Evolutionary conservation across 768 basidiomycete genomes (phyloP).

Genomic region (Punctularia strigosozonata): DNA sequence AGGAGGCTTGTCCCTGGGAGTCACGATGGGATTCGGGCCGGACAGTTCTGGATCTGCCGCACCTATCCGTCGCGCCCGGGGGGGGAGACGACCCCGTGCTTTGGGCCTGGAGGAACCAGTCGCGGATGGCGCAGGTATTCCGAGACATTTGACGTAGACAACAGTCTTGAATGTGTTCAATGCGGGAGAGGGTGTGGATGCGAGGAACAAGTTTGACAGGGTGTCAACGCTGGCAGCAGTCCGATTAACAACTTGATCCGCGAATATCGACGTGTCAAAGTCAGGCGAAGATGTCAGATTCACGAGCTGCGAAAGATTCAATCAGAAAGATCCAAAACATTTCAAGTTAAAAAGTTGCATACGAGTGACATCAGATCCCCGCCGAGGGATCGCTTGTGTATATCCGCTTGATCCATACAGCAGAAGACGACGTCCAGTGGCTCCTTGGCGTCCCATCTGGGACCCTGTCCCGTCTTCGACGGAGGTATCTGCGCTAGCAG

Average conservation of each 20-base stretch:
- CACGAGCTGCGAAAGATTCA: slow-evolving; percentile 16
- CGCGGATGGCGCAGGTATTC: too few species aligned
- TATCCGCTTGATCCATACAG: slow-evolving; percentile 16
- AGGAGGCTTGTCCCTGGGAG: too few species aligned
- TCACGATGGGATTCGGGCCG: too few species aligned
- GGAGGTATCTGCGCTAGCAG: slow-evolving; percentile 49
- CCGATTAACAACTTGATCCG: slow-evolving; percentile 17
- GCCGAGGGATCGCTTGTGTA: slow-evolving; percentile 12
- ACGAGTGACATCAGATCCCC: slow-evolving; percentile 19
- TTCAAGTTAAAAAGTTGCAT: slow-evolving; percentile 1
- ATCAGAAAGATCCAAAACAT: not conserved
- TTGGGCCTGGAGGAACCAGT: too few species aligned
- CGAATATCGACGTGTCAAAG: slow-evolving; percentile 20
- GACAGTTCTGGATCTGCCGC: too few species aligned
- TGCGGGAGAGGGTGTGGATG: slow-evolving; percentile 14
- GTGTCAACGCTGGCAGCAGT: slow-evolving; percentile 12
- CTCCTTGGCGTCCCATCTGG: slow-evolving; percentile 43
- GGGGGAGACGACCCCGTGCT: too few species aligned
- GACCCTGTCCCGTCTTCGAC: slow-evolving; percentile 30
- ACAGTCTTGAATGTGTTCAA: too few species aligned
- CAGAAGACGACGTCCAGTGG: slow-evolving; percentile 33
- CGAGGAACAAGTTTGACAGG: slow-evolving; percentile 12
- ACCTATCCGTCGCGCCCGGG: too few species aligned
- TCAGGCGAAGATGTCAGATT: slow-evolving; percentile 20
- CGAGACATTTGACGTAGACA: too few species aligned